These are phyloP conservation scores for Vararia minispora DNA, from an alignment of 768 basidiomycete species.

Conservation along the genomic window DNA sequence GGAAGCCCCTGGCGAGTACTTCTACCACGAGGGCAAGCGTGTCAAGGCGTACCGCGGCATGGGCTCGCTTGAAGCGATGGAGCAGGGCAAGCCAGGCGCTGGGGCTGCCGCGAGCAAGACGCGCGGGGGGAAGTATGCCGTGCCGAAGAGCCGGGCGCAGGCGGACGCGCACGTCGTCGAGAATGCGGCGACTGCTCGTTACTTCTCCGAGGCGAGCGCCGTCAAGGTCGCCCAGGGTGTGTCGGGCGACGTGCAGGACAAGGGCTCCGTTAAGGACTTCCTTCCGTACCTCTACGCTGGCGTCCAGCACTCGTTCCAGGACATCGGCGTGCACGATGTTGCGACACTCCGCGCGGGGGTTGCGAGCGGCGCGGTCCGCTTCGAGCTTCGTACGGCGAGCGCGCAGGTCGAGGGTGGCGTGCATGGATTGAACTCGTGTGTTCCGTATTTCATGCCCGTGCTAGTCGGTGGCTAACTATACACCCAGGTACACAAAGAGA, in stretches of 20 bases:
- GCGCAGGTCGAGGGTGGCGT: conserved; percentile 96
- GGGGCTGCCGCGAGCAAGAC: conserved; percentile 20
- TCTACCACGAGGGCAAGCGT: conserved; percentile 97
- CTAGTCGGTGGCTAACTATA: neutral
- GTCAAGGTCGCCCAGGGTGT: conserved; percentile 98
- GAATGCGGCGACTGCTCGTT: conserved; percentile 93
- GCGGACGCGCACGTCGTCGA: conserved; percentile 38
- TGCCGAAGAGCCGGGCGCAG: conserved; percentile 25
- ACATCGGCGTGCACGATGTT: conserved; percentile 72
- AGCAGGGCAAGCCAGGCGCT: conserved; percentile 46
- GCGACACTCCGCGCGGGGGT: conserved; percentile 58
- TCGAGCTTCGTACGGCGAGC: conserved; percentile 88
- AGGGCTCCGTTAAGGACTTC: conserved; percentile 90
- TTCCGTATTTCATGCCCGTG: conserved; percentile 18
- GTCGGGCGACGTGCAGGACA: conserved; percentile 93
- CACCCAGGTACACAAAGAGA: conserved; percentile 43
- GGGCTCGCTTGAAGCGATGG: conserved; percentile 83
- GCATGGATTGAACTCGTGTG: conserved; percentile 90
- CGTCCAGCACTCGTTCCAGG: conserved; percentile 91
- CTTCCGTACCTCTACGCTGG: conserved; percentile 76
- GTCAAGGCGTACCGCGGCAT: conserved; percentile 99
- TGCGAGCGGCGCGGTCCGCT: conserved; percentile 56
- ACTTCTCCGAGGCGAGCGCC: conserved; percentile 86
- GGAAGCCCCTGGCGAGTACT: conserved; percentile 97
- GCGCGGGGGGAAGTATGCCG: conserved; percentile 30